Base-by-base conservation (phyloP, 2,329 filamentous ascomycete genomes). In the Remersonia thermophila region DNA sequence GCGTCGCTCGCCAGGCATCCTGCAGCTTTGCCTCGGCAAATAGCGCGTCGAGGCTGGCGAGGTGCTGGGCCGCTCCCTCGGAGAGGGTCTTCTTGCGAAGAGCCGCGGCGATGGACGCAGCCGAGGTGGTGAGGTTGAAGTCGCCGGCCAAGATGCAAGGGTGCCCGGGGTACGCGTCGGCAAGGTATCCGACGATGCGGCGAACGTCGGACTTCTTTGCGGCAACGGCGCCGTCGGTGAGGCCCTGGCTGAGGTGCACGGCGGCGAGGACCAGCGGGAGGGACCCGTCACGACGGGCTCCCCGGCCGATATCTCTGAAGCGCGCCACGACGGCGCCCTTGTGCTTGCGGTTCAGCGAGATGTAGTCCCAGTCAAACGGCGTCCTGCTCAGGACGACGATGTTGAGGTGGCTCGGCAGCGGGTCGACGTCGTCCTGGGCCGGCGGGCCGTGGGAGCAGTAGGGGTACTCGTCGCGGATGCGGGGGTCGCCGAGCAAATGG, bases 61-160 rank as follows among this genome's bases (percentile, higher is more conserved):
- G 51, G 7, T 57, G 55, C 3, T 47, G 51, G 0, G 57, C 60
- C 1, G 69, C 68, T 33, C 67, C 59, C 1, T 51, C 32, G 0
- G 71, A 71, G n/a, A 81, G 67, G 4, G 60, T 54, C n/a, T 67
- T 66, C 35, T 60, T 65, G 38, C 64, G 61, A 2, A 70, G 44
- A 0, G 75, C 72, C 3, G 59, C 55, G 9, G 68, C 57, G 25
- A 80, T 66, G 0, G 73, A 71, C 35, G 62, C 61, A 2, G 60
- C 55, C 1, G 77, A 81, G 0, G 74, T 77, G 6, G 68, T 60
- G 16, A 80, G 57, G 46, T 81, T 81, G 51, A 80, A 76, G 48
- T 80, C 75, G 3, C 77, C 77, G 0, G 70, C 69, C 14, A 82
- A 46, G 3, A 80, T 57, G 60, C 67, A 73, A 4, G 71, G 62